Base-by-base conservation (phyloP, 306 rosid genomes). In the Fagus crenata region DNA sequence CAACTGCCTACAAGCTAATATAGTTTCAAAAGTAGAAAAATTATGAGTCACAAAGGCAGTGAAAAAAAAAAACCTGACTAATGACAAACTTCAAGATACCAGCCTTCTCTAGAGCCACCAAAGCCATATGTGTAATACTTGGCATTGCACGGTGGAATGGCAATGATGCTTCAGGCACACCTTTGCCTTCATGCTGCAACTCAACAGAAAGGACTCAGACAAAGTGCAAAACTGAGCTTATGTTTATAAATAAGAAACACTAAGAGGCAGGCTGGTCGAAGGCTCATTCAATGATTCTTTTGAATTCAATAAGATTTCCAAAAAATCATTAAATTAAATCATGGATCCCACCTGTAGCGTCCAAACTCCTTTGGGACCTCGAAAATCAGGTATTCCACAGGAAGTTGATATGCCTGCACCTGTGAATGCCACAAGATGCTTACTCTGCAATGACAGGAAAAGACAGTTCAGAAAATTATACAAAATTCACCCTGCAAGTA, bases 341-440 rank as follows among this genome's bases (percentile, higher is more conserved):
- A 59, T 33, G 75, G 75, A 49, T 61, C 80, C 71, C 85, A 86
- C 97, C 97, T 95, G 99, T 78, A 95, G 97, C 0, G 99, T 95
- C 97, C 97, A 95, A 81, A 95, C 91, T 81, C 99, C 99, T 81
- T 87, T 95, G 68, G 97, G 99, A 80, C 97, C 99, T 79, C 99
- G 91, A 79, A 95, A 95, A 84, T 95, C 99, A 54, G 99, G 99
- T 83, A 95, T 92, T 71, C 99, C 99, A 82, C 97, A 88, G 76
- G 99, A 89, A 75, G 99, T 95, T 68, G 99, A 95, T 81, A 95
- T 92, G 83, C 99, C 99, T 42, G 97, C 97, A 31, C 99, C 99
- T 7, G 99, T 95, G 87, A 95, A 95, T 82, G 89, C 97, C 77
- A 95, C 97, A 73, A 95, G 88, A 88, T 95, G 99, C 90, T 92